Conservation (phyloP, 441 rosid genomes). For the Gossypium aridum region DNA sequence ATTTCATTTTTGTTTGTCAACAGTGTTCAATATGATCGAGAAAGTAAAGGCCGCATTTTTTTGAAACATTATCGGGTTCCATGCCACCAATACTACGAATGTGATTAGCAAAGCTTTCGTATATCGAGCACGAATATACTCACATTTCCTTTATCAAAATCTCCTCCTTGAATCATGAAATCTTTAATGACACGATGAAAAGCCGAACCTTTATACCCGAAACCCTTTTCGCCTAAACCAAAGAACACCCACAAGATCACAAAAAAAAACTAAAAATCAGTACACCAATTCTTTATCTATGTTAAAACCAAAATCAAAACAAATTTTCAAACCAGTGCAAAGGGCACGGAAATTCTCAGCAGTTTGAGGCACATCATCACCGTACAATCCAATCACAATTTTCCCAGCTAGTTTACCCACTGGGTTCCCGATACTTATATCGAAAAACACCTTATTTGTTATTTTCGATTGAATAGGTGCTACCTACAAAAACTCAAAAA, state of each 20-base stretch:
- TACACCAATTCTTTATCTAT: too few species aligned
- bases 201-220: conserved; percentile 73
- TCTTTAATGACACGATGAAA: conserved; percentile 94
- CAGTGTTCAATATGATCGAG: background rate
- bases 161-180: conserved; percentile 99
- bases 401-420: conserved; percentile 84
- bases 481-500: conserved; percentile 27
- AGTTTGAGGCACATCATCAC: conserved; percentile 94
- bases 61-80: background rate
- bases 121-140: conserved; percentile 14
- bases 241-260: background rate
- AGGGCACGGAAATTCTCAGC: conserved; percentile 92
- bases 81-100: background rate
- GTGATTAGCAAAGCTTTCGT: background rate
- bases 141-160: conserved; percentile 96
- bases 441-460: conserved; percentile 84
- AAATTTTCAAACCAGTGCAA: conserved; percentile 66
- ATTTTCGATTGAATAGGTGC: conserved; percentile 61
- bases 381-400: conserved; percentile 83
- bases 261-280: background rate
- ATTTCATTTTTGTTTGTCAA: background rate
- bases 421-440: conserved; percentile 88
- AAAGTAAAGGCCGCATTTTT: background rate
- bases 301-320: background rate
- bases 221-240: conserved; percentile 85